phyloP scores from a whole-genome alignment of 2,329 filamentous ascomycete genomes.

The Alternaria solani region DNA sequence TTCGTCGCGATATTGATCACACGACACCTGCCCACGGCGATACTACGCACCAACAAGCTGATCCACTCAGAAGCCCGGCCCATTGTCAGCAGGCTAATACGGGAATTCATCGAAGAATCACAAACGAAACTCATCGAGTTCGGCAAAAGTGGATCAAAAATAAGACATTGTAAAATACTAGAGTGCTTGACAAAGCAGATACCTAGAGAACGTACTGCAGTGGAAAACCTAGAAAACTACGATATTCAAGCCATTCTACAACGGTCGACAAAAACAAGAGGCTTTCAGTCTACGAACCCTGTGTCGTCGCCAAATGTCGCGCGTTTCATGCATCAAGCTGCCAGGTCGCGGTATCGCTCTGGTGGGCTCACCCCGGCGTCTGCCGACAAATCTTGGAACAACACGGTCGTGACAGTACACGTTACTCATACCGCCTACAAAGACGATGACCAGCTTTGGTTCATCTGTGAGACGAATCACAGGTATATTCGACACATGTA shows the following conservation, averaged over 20 bases:
- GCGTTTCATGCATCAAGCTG: background rate
- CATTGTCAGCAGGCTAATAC: background rate
- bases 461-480: background rate
- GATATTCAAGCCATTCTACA: background rate
- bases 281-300: background rate
- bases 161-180: background rate
- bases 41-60: background rate
- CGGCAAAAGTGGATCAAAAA: background rate
- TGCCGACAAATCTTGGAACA: background rate
- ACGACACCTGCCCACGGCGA: background rate
- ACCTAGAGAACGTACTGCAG: background rate
- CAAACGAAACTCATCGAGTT: background rate
- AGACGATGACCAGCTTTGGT: background rate
- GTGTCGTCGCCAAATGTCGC: background rate
- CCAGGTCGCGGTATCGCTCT: background rate
- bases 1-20: background rate
- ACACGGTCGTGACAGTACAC: background rate
- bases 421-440: background rate
- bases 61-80: background rate
- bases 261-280: too few relatives aligned
- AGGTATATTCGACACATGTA: conserved; percentile 2
- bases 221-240: background rate
- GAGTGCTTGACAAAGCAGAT: background rate
- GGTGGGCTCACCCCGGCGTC: background rate
- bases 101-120: background rate